Percentiles rank a stretch among this genome's conserved stretches.
Evolutionary conservation across 805 yeast genomes (phyloP).

Genomic region (Torulaspora maleeae): DNA sequence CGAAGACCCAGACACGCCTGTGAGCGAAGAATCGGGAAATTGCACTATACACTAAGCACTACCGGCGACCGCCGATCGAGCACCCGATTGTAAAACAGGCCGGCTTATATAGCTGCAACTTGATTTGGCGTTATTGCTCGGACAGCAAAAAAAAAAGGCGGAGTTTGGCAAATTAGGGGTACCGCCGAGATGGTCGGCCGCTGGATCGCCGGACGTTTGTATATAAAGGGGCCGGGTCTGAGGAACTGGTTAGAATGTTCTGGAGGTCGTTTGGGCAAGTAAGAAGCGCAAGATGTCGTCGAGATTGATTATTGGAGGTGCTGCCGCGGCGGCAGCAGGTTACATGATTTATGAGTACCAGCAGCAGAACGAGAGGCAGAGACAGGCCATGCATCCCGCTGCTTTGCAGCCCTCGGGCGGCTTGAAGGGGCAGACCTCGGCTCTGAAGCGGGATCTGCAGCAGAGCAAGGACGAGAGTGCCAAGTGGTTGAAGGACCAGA

Average conservation of each 20-base stretch:
- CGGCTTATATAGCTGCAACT: background rate
- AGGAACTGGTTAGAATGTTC: background rate
- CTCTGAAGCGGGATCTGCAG: constrained; percentile 7
- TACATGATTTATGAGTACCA: constrained; percentile 26
- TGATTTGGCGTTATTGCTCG: constrained; percentile 1
- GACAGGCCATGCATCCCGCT: constrained; percentile 14
- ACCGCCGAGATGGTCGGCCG: background rate
- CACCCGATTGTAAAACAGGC: background rate
- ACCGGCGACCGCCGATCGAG: background rate
- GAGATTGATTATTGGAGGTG: constrained; percentile 27
- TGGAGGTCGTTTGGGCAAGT: background rate
- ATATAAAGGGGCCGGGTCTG: constrained; percentile 2
- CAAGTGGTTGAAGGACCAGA: constrained; percentile 13
- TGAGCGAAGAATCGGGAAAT: constrained; percentile 4
- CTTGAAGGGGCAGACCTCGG: background rate
- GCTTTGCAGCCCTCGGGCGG: constrained; percentile 2
- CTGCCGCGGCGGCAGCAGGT: constrained; percentile 28
- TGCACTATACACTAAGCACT: constrained; percentile 6
- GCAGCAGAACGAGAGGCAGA: constrained; percentile 20
- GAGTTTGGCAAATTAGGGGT: constrained; percentile 6
- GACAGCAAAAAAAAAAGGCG: constrained; percentile 9
- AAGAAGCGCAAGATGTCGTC: constrained; percentile 17
- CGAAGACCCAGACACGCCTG: constrained; percentile 6
- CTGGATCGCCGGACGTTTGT: background rate
- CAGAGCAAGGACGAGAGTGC: constrained; percentile 10